Evolutionary conservation across 2,329 filamentous ascomycete genomes (phyloP).

Genomic region (Aureobasidium sp.): DNA sequence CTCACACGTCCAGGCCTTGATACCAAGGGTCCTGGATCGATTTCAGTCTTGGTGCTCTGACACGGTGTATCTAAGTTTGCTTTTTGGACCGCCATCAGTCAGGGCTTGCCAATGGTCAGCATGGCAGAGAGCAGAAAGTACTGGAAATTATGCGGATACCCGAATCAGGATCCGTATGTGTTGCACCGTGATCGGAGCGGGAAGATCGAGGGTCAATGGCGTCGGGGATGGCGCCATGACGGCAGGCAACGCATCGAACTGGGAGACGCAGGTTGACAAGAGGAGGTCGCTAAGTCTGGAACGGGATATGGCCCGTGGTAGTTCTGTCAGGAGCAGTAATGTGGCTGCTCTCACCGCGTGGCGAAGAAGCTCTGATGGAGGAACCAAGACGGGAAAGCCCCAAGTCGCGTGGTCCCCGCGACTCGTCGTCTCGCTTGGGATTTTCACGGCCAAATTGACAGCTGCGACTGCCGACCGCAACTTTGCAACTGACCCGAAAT

Average conservation of each 20-base stretch:
- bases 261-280: background rate
- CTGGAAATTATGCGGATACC: background rate
- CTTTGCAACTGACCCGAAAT: background rate
- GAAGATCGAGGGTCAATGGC: background rate
- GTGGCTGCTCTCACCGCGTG: conserved; percentile 4
- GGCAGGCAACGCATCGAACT: background rate
- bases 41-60: background rate
- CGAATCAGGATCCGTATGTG: background rate
- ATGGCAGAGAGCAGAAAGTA: background rate
- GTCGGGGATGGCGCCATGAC: background rate
- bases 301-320: conserved; percentile 1
- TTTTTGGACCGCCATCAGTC: background rate
- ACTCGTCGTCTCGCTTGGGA: conserved; percentile 1
- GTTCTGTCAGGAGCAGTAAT: conserved; percentile 5
- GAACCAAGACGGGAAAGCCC: background rate
- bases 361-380: background rate
- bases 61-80: background rate
- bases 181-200: background rate
- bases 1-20: background rate
- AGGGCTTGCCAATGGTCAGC: background rate
- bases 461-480: background rate
- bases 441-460: background rate
- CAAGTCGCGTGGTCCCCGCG: background rate
- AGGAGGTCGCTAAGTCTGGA: background rate
- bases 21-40: background rate